Conservation (phyloP, 2,329 filamentous ascomycete genomes). For the Cordyceps tenuipes region DNA sequence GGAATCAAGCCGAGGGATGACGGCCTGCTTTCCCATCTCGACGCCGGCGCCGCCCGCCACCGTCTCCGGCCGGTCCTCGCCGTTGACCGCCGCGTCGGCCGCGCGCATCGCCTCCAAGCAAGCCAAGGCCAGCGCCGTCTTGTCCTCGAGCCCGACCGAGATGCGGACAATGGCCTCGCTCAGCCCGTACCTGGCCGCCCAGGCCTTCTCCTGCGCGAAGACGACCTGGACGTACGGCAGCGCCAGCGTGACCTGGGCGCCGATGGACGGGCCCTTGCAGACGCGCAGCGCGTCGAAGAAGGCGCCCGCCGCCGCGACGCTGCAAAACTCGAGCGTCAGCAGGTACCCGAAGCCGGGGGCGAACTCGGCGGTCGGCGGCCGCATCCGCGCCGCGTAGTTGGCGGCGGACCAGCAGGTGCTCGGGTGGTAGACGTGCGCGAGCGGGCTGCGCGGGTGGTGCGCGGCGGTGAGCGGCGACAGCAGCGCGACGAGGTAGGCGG, state of each 20-base stretch:
- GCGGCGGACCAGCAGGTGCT: slow-evolving; percentile 19
- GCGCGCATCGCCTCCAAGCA: slow-evolving; percentile 1
- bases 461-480: slow-evolving; percentile 17
- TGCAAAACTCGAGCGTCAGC: slow-evolving; percentile 41
- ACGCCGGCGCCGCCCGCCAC: neutral
- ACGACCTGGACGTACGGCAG: slow-evolving; percentile 39
- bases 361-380: slow-evolving; percentile 34
- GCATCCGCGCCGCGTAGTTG: slow-evolving; percentile 22
- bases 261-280: slow-evolving; percentile 43
- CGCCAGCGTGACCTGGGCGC: slow-evolving; percentile 42
- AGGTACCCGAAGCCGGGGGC: slow-evolving; percentile 47
- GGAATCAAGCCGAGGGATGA: neutral
- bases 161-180: slow-evolving; percentile 36
- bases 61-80: neutral
- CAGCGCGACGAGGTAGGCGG: slow-evolving; percentile 32
- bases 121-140: slow-evolving; percentile 25
- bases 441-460: slow-evolving; percentile 23
- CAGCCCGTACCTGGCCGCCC: slow-evolving; percentile 31
- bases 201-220: slow-evolving; percentile 30
- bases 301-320: slow-evolving; percentile 28
- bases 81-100: neutral
- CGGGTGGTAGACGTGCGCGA: slow-evolving; percentile 38
- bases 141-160: slow-evolving; percentile 38
- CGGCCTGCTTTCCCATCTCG: neutral
- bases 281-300: slow-evolving; percentile 29